These are phyloP conservation scores for Saccharata proteae DNA, from an alignment of 2,329 filamentous ascomycete genomes.

Conservation along the genomic window DNA sequence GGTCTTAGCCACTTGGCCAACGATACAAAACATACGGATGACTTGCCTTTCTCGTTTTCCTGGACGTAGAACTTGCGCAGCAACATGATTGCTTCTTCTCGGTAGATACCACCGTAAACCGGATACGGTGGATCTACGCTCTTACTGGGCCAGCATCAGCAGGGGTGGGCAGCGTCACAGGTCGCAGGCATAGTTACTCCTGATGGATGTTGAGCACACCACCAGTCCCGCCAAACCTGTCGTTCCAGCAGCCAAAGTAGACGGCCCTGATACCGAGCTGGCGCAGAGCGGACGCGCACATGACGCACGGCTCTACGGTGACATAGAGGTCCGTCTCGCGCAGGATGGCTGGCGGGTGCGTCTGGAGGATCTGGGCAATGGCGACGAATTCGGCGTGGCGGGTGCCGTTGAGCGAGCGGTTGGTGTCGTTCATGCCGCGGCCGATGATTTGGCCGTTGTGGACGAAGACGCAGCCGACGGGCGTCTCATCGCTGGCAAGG, in stretches of 20 bases:
- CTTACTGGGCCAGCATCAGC: conserved; percentile 29
- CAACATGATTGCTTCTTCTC: conserved; percentile 86
- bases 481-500: conserved; percentile 77
- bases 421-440: conserved; percentile 93
- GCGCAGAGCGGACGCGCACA: conserved; percentile 87
- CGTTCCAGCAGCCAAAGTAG: conserved; percentile 90
- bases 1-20: conserved; percentile 2
- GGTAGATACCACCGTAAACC: conserved; percentile 75
- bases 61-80: conserved; percentile 93
- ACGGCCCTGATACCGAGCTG: conserved; percentile 82
- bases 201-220: conserved; percentile 81
- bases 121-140: conserved; percentile 69
- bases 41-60: conserved; percentile 80
- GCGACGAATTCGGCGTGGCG: conserved; percentile 94
- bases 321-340: conserved; percentile 76
- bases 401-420: conserved; percentile 75
- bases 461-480: conserved; percentile 91
- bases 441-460: conserved; percentile 69
- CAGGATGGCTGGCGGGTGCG: conserved; percentile 56
- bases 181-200: conserved; percentile 32
- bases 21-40: background rate
- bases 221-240: conserved; percentile 92
- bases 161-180: conserved; percentile 1
- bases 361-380: conserved; percentile 52
- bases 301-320: conserved; percentile 96